These are phyloP conservation scores for Rhizopus delemar DNA, from an alignment of 371 early-diverging fungal species.

Conservation along the genomic window DNA sequence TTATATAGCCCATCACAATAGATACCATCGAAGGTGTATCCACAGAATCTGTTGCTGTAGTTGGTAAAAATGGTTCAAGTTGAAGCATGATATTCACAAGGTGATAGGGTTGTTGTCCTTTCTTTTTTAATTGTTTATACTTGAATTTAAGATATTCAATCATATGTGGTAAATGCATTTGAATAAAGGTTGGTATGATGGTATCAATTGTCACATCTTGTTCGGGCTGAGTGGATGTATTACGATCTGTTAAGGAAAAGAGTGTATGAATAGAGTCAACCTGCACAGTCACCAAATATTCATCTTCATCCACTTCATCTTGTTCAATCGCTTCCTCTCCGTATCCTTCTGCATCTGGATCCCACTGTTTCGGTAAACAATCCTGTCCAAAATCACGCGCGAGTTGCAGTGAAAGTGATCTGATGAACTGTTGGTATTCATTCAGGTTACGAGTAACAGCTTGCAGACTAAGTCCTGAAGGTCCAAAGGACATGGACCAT, in stretches of 20 bases:
- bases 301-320: constrained; percentile 38
- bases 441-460: constrained; percentile 28
- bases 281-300: constrained; percentile 42
- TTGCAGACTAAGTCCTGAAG: constrained; percentile 38
- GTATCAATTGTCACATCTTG: background rate
- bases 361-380: constrained; percentile 29
- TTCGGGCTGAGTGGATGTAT: background rate
- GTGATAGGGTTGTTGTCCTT: constrained; percentile 10
- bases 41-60: constrained; percentile 2
- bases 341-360: constrained; percentile 30
- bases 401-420: constrained; percentile 36
- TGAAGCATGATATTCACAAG: constrained; percentile 16
- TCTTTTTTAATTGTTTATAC: constrained; percentile 9
- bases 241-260: background rate
- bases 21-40: constrained; percentile 6
- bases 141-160: constrained; percentile 13
- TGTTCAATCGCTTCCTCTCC: constrained; percentile 23
- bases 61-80: constrained; percentile 13
- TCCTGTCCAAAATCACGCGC: constrained; percentile 28
- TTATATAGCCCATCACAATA: constrained; percentile 20
- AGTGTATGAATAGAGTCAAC: constrained; percentile 23
- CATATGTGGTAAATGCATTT: constrained; percentile 15
- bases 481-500: constrained; percentile 46
- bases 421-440: constrained; percentile 38
- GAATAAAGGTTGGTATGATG: constrained; percentile 3